Evolutionary conservation across 805 yeast species (phyloP), one percentile per base, ranked within the genome.

Genomic region (Candida pseudoglaebosa): DNA sequence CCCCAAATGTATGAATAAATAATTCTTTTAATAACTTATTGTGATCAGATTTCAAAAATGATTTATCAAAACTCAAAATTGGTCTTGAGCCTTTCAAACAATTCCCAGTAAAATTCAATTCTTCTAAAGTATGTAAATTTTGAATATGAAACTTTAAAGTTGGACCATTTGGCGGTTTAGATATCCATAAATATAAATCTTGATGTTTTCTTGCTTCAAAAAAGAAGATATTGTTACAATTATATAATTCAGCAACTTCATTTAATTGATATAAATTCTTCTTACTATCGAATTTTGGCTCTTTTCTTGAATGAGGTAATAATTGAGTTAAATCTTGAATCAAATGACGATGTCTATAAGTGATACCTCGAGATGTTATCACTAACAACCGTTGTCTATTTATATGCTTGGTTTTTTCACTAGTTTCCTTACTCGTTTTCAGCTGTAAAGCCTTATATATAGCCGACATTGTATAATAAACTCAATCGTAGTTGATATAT

Each of bases 91-190:
- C 99, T 61, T 84, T 87, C 47, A 93, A 70, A 57, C 96, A 88
- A 67, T 93, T 93, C 37, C 99, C 99, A 9, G 96, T 89, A 68
- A 93, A 93, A 60, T 93, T 90, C 47, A 93, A 72, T 65, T 93
- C 99, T 56, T 90, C 96, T 72, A 89, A 78, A 24, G 98, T 93
- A 63, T 93, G 98, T 66, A 93, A 73, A 65, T 93, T 93, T 66
- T 91, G 96, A 43, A 93, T 76, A 59, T 84, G 93, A 62, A 93
- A 91, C 65, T 93, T 93, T 54, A 86, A 69, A 17, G 97, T 91
- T 43, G 99, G 99, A 1, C 99, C 99, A 60, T 93, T 91, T 31
- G 99, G 99, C 20, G 98, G 93, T 65, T 93, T 91, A 24, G 96
- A 78, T 47, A 93, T 62, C 96, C 97, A 93, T 62, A 93, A 63